Evolutionary conservation across 2,329 filamentous ascomycete species (phyloP), one percentile per base, ranked within the genome.

Genomic region (Pseudogymnoascus sp.): DNA sequence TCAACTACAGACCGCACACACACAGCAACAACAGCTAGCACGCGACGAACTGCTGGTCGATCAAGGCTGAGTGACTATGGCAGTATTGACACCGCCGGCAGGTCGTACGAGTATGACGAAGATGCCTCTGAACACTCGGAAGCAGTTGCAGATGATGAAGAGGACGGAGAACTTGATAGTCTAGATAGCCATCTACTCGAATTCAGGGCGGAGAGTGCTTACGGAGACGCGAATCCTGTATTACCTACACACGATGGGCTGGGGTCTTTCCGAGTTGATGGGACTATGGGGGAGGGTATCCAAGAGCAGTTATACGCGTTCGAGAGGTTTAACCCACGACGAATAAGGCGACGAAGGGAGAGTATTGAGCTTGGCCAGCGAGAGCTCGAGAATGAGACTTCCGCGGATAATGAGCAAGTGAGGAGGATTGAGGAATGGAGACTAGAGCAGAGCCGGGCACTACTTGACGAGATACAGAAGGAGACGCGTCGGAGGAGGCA

Each of bases 191-290:
- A 95, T 62, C 80, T 97, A 1, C 89, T 92, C 67, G 92, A 92
- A 47, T 97, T 97, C 72, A 85, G 91, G 61, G 86, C 91, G 50
- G 79, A 82, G 14, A 66, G 70, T 1, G 73, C 70, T 62, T 72
- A 71, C 63, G 79, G 66, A 31, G 64, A 67, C 18, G 50, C 47
- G 16, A 64, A 62, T 59, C 86, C 90, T 0, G 84, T 96, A 1
- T 82, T 99, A n/a, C 94, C 94, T 0, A 85, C 87, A 0, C 94
- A 99, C 72, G 92, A 99, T 78, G 94, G 94, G 1, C 76, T 97
- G 53, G 94, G 94, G 4, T 90, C 88, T 5, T 99, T 99, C 74
- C 84, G 80, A 75, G 65, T 90, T 71, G 73, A 90, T 77, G 72
- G 84, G 67, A 76, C 78, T 66, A 71, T 82, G 67, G 78, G 78